Percentiles rank a stretch among this genome's conserved stretches.
These are phyloP conservation scores for Fusarium coicis DNA, from an alignment of 2,329 filamentous ascomycete species.

Conservation along the genomic window DNA sequence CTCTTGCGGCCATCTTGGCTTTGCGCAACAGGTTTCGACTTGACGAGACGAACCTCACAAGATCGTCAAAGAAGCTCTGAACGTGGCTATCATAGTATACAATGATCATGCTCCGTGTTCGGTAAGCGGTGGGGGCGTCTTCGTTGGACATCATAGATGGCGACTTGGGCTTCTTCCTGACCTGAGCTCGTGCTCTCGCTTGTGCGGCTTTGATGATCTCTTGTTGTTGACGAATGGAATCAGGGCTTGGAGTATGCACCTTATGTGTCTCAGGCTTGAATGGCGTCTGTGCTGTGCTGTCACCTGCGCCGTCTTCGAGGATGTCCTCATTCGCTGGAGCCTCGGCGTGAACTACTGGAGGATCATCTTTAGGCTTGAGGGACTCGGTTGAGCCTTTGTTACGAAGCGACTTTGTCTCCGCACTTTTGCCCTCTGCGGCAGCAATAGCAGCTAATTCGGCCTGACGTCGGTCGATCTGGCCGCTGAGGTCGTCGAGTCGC, in stretches of 20 bases:
- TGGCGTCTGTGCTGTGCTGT: slow-evolving; percentile 19
- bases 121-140: slow-evolving; percentile 66
- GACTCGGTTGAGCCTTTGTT: slow-evolving; percentile 66
- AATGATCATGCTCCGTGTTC: slow-evolving; percentile 79
- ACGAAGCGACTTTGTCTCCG: slow-evolving; percentile 56
- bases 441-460: slow-evolving; percentile 65
- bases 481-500: slow-evolving; percentile 68
- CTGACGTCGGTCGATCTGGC: slow-evolving; percentile 71
- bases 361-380: slow-evolving; percentile 59
- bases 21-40: slow-evolving; percentile 87
- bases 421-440: slow-evolving; percentile 40
- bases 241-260: slow-evolving; percentile 34
- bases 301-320: slow-evolving; percentile 30
- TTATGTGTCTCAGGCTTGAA: slow-evolving; percentile 45
- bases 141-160: slow-evolving; percentile 63
- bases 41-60: slow-evolving; percentile 84
- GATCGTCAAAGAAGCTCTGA: slow-evolving; percentile 82
- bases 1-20: slow-evolving; percentile 83
- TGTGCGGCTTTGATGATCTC: slow-evolving; percentile 58
- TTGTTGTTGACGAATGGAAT: slow-evolving; percentile 51
- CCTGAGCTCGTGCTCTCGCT: slow-evolving; percentile 55
- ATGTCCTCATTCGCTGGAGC: slow-evolving; percentile 23
- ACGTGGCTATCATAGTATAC: slow-evolving; percentile 94
- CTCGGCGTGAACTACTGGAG: slow-evolving; percentile 35
- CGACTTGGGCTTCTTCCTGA: slow-evolving; percentile 62